Base-by-base conservation (phyloP, 208 protist species). In the Leishmania martiniquensis region DNA sequence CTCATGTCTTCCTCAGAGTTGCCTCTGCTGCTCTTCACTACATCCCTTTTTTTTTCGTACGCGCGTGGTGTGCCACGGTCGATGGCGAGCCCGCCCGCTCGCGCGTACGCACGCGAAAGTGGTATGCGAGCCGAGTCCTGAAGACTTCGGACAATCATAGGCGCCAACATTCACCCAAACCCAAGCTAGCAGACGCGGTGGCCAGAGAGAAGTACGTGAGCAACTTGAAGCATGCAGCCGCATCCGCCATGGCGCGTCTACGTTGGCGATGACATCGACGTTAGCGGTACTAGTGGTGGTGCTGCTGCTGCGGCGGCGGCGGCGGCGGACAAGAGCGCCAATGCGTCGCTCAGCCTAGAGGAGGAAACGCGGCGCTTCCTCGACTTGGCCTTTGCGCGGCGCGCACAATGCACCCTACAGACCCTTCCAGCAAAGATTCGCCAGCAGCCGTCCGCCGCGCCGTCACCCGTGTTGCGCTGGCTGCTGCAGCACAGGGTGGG, bases 391-490 rank as follows among this genome's bases (percentile, higher is more conserved):
- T 91, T 91, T 59, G 72, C 73, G 45, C 54, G 72, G 7, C 66
- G 78, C 1, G 72, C 75, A 0, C 55, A 34, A 10, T 5, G n/a
- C 9, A 60, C 51, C 17, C 59, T 87, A 42, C 45, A 71, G 17
- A 39, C n/a, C 12, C 45, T 78, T 10, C 59, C 85, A 5, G 57
- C 71, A 1, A 52, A 9, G 12, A 39, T 82, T 9, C 85, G 78
- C 20, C 77, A 63, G 39, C 55, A 76, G 65, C 87, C 87, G 4
- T 88, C 84, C 17, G 68, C 85, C 0, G 85, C 85, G 7, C 74
- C 85, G 32, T 91, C 87, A 22, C 87, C 87, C 20, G 80, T 91
- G 60, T 71, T 91, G 51, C 87, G 84, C 2, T 78, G 79, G 68
- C 51, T 91, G 42, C 77, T 91, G 49, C 68, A 69, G 44, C 60